A percentile compares a stretch with the other conserved stretches of the same genome.
Evolutionary conservation across 148 eudicot genomes (phyloP).

Genomic region (Salicornia ramosissima): DNA sequence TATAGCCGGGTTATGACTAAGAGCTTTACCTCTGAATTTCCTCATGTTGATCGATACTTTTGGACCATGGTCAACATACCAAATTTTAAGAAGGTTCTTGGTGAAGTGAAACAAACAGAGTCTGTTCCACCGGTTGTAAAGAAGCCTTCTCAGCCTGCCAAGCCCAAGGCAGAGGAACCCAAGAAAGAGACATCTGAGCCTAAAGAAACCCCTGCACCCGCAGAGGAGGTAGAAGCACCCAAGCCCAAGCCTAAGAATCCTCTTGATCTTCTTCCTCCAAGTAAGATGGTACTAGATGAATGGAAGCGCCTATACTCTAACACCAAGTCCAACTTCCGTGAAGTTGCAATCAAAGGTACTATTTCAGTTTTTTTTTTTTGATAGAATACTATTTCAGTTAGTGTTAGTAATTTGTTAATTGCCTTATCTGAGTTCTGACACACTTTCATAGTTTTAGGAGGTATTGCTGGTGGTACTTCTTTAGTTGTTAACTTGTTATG

Average conservation of each 20-base stretch:
- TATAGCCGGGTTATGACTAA: slow-evolving; percentile 45
- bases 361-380: neutral
- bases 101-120: slow-evolving; percentile 52
- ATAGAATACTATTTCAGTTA: no score
- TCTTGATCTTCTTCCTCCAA: slow-evolving; percentile 78
- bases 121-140: slow-evolving; percentile 54
- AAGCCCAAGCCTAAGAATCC: slow-evolving; percentile 83
- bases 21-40: slow-evolving; percentile 69
- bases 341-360: slow-evolving; percentile 77
- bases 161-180: slow-evolving; percentile 48
- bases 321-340: slow-evolving; percentile 84
- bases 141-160: slow-evolving; percentile 53
- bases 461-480: neutral
- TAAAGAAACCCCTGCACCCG: slow-evolving; percentile 36
- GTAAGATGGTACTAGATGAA: slow-evolving; percentile 79
- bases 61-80: slow-evolving; percentile 83
- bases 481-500: no score
- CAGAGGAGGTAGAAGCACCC: slow-evolving; percentile 64
- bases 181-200: slow-evolving; percentile 52
- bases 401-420: no score
- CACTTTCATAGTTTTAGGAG: neutral
- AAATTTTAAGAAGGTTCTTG: slow-evolving; percentile 57
- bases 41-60: slow-evolving; percentile 75
- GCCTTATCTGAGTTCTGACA: neutral
- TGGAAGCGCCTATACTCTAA: slow-evolving; percentile 92